phyloP scores from a whole-genome alignment of 2,329 filamentous ascomycete genomes.

The Fusarium newnesense region DNA sequence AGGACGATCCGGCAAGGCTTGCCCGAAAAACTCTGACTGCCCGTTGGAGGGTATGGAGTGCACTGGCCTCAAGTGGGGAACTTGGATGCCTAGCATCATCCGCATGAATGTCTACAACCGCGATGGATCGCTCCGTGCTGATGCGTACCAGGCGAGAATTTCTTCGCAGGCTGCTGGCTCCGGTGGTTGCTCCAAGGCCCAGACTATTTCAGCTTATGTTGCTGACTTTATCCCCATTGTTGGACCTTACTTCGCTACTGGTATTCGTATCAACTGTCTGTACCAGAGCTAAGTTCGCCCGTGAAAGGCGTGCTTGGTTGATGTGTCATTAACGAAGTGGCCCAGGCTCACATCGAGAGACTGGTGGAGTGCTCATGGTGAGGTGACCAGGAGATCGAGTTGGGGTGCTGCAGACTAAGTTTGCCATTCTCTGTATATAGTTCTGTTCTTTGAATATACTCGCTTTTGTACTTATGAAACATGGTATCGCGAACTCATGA shows the following conservation, averaged over 20 bases:
- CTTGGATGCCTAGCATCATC: conserved; percentile 10
- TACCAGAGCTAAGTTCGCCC: no score
- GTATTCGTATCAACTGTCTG: neutral
- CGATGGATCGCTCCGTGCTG: neutral
- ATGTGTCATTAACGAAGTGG: neutral
- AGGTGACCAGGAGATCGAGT: no score
- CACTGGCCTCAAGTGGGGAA: neutral
- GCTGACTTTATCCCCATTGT: neutral
- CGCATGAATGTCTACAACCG: conserved; percentile 13
- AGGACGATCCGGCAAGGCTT: neutral
- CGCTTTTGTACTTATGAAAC: no score
- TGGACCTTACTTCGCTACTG: conserved; percentile 4
- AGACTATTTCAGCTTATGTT: neutral
- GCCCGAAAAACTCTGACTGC: neutral
- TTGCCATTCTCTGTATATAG: no score
- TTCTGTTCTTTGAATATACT: no score
- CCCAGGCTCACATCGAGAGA: no score
- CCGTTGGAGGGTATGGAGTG: conserved; percentile 11
- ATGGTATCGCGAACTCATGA: no score
- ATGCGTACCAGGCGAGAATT: neutral
- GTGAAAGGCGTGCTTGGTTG: no score
- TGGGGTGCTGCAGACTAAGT: no score
- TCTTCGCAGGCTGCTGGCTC: neutral
- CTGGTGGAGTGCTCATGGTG: no score
- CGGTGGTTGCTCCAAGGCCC: neutral